Evolutionary conservation across 345 rosid species (phyloP).

Genomic region (Barbarea vulgaris): DNA sequence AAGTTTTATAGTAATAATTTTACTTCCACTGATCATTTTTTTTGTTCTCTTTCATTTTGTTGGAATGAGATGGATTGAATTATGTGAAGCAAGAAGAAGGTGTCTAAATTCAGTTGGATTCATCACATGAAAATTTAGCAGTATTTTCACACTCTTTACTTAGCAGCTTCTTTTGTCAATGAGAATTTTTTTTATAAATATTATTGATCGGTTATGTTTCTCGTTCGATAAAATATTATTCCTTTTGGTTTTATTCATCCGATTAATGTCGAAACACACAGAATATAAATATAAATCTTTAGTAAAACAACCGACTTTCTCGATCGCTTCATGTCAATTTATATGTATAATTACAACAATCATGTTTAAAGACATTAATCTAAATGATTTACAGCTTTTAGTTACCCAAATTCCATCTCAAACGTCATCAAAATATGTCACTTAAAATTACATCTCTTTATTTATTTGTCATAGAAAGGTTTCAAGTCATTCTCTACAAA

Average conservation of each 20-base stretch:
- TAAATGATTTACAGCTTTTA: not conserved
- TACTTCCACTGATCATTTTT: not conserved
- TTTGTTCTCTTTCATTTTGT: not conserved
- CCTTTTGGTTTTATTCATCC: not conserved
- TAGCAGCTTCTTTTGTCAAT: not conserved
- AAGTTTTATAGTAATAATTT: not conserved
- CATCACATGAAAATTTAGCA: slow-evolving; percentile 1
- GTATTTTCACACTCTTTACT: not conserved
- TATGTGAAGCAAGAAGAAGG: slow-evolving; percentile 1
- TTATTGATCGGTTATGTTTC: not conserved
- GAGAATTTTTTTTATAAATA: not conserved
- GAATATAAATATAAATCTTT: not conserved
- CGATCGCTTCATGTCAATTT: not conserved
- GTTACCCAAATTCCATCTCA: slow-evolving; percentile 4
- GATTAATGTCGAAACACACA: slow-evolving; percentile 2
- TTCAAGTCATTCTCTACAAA: slow-evolving; percentile 34
- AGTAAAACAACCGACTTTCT: not conserved
- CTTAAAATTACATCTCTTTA: not conserved
- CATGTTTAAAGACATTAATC: not conserved
- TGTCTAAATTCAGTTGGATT: not conserved
- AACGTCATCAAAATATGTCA: not conserved
- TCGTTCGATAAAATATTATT: not conserved
- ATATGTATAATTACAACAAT: slow-evolving; percentile 8
- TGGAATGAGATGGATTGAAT: not conserved
- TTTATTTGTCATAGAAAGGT: slow-evolving; percentile 32